phyloP scores from a whole-genome alignment of 768 basidiomycete species.

The Lactarius akahatsu region DNA sequence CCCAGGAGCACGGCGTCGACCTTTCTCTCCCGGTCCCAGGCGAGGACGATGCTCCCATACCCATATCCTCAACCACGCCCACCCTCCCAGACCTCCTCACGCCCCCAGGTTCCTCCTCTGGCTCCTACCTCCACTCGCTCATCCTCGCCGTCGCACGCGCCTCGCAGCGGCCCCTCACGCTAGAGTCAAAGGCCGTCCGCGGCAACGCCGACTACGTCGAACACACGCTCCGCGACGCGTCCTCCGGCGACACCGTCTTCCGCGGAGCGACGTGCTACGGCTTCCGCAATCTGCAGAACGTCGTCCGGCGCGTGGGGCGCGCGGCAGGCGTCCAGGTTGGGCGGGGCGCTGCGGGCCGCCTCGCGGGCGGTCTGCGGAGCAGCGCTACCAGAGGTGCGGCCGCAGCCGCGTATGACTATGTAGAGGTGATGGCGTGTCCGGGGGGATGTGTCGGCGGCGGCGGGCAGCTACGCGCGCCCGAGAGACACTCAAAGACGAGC shows the following conservation, averaged over 20 bases:
- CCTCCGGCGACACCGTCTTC: conserved; percentile 68
- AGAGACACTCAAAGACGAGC: conserved; percentile 20
- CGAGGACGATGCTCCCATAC: conserved; percentile 46
- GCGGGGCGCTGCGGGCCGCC: conserved; percentile 62
- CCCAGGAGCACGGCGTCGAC: conserved; percentile 81
- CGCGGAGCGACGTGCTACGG: conserved; percentile 96
- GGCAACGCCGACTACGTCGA: conserved; percentile 46
- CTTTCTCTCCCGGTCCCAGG: conserved; percentile 52
- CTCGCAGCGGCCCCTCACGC: conserved; percentile 39
- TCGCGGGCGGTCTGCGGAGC: conserved; percentile 35
- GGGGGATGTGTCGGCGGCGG: conserved; percentile 97
- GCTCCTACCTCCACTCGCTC: conserved; percentile 85
- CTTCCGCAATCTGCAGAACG: conserved; percentile 94
- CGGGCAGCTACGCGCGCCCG: conserved; percentile 60
- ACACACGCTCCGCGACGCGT: conserved; percentile 60
- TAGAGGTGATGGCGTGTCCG: conserved; percentile 99
- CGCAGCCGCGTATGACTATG: conserved; percentile 70
- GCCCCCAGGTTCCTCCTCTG: conserved; percentile 86
- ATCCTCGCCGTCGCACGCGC: conserved; percentile 52
- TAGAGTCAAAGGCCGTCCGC: conserved; percentile 20
- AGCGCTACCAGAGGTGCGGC: conserved; percentile 35
- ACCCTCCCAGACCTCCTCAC: conserved; percentile 68
- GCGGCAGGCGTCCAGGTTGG: conserved; percentile 46
- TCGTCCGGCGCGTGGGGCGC: conserved; percentile 56
- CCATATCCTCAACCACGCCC: background rate